Percentiles rank a stretch among this genome's conserved stretches.
Conservation (phyloP, 306 rosid genomes). For the Pyrus pyrifolia region DNA sequence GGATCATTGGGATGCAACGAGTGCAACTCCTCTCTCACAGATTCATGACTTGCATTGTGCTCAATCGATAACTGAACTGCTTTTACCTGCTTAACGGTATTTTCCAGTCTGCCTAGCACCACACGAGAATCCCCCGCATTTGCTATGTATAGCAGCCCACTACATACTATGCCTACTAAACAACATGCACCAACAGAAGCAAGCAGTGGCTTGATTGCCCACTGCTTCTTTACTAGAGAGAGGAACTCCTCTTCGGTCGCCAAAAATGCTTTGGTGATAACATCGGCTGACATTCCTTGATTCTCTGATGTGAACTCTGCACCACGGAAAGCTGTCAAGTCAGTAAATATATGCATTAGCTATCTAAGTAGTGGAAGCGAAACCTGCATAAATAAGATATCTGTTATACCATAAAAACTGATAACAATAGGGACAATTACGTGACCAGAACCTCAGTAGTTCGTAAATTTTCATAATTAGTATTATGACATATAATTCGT, state of each 20-base stretch:
- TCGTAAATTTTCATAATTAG: background rate
- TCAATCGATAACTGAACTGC: slow-evolving; percentile 83
- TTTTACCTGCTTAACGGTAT: slow-evolving; percentile 43
- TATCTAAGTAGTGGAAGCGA: slow-evolving; percentile 8
- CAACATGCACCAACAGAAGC: slow-evolving; percentile 99
- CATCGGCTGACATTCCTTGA: slow-evolving; percentile 75
- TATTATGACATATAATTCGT: background rate
- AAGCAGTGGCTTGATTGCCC: slow-evolving; percentile 63
- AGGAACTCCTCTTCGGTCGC: slow-evolving; percentile 90
- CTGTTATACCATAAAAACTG: background rate
- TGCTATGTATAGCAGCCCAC: slow-evolving; percentile 75
- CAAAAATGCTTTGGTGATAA: slow-evolving; percentile 71
- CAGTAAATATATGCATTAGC: slow-evolving; percentile 41
- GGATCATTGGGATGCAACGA: slow-evolving; percentile 91
- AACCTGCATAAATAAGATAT: background rate
- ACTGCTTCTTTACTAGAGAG: slow-evolving; percentile 63
- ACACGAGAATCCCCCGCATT: slow-evolving; percentile 97
- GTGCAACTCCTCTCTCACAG: slow-evolving; percentile 78
- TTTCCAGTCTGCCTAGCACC: slow-evolving; percentile 69
- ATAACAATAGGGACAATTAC: background rate
- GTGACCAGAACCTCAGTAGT: background rate
- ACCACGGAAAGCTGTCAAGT: slow-evolving; percentile 43
- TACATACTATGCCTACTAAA: slow-evolving; percentile 70
- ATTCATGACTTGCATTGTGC: slow-evolving; percentile 86
- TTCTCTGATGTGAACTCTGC: slow-evolving; percentile 76